Evolutionary conservation across 129 eudicot genomes (phyloP), one percentile per base, ranked within the genome.

Genomic region (Chrysanthemum lavandulifolium): DNA sequence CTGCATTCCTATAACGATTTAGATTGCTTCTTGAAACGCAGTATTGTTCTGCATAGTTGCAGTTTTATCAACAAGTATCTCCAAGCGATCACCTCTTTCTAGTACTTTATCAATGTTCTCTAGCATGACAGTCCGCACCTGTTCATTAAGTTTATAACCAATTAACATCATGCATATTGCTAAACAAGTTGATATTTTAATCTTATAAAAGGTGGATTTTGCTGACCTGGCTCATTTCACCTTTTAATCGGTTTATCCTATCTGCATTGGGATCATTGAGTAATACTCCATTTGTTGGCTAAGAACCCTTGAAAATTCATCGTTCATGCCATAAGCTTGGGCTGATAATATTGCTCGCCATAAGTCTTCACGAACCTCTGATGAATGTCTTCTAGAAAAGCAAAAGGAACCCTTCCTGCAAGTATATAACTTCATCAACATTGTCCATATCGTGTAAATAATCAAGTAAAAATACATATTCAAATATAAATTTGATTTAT

Each of bases 11-110:
- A 76, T 84, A 85, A 2, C 95, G 85, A 71, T n/a, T n/a, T n/a
- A n/a, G 96, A 82, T 77, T 85, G 95, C 83, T 84, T 93, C 86
- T 88, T 87, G 82, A 93, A 93, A 59, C 95, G 90, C 48, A 87
- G 90, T 89, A 60, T 89, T 89, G 31, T 85, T 90, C 84, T 92
- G 95, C 88, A 92, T 82, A 59, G 73, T 89, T 13, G 89, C 84
- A 11, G 96, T 89, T 81, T 89, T 92, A 78, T 85, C 92, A 60
- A 93, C 96, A 52, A 93, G 83, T 78, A 93, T 64, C 71, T 93
- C 98, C 83, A 93, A 76, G 60, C 98, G 95, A 75, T 93, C 96
- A 79, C 96, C 98, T 72, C 96, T 82, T 0, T 93, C 98, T 55
- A 93, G 48, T 36, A 93, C 98, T 81, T 87, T 89, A 62, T 89